Percentiles rank a stretch among this genome's conserved stretches.
These are phyloP conservation scores for Venturia carpophila DNA, from an alignment of 2,329 filamentous ascomycete species.

Conservation along the genomic window DNA sequence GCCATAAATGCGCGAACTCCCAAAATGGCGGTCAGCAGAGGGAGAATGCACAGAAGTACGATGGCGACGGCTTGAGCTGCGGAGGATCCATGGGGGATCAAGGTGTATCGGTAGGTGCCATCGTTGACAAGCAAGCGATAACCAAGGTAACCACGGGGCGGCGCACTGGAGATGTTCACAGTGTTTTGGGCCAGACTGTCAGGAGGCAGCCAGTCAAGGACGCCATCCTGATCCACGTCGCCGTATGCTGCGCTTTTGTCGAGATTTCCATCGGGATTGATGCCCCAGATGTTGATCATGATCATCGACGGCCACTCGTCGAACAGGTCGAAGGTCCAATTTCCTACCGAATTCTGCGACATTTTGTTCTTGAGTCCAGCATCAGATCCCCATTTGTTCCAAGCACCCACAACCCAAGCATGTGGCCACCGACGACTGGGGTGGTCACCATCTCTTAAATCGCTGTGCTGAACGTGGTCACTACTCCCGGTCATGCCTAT, in stretches of 20 bases:
- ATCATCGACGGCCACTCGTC: slow-evolving; percentile 55
- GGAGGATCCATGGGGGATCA: slow-evolving; percentile 48
- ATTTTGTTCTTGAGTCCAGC: slow-evolving; percentile 49
- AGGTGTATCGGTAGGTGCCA: slow-evolving; percentile 43
- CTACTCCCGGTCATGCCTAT: slow-evolving; percentile 47
- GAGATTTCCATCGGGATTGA: slow-evolving; percentile 54
- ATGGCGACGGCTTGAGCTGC: slow-evolving; percentile 48
- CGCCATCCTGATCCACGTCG: slow-evolving; percentile 53
- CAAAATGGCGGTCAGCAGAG: slow-evolving; percentile 42
- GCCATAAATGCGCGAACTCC: slow-evolving; percentile 52
- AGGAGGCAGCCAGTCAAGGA: slow-evolving; percentile 55
- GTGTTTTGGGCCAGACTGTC: slow-evolving; percentile 47
- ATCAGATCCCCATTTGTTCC: slow-evolving; percentile 58
- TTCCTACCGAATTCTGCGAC: slow-evolving; percentile 36
- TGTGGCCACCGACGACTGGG: slow-evolving; percentile 51
- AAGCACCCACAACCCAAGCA: slow-evolving; percentile 54
- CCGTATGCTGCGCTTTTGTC: slow-evolving; percentile 54
- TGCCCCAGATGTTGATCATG: slow-evolving; percentile 60
- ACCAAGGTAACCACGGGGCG: slow-evolving; percentile 47
- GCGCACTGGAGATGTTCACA: slow-evolving; percentile 52
- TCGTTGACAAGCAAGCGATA: slow-evolving; percentile 52
- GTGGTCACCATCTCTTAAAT: slow-evolving; percentile 35
- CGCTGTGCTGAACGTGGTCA: slow-evolving; percentile 53
- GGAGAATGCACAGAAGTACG: slow-evolving; percentile 47
- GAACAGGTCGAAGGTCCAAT: slow-evolving; percentile 55